Evolutionary conservation across 2,329 filamentous ascomycete species (phyloP).

Genomic region (Epichloe bromicola): DNA sequence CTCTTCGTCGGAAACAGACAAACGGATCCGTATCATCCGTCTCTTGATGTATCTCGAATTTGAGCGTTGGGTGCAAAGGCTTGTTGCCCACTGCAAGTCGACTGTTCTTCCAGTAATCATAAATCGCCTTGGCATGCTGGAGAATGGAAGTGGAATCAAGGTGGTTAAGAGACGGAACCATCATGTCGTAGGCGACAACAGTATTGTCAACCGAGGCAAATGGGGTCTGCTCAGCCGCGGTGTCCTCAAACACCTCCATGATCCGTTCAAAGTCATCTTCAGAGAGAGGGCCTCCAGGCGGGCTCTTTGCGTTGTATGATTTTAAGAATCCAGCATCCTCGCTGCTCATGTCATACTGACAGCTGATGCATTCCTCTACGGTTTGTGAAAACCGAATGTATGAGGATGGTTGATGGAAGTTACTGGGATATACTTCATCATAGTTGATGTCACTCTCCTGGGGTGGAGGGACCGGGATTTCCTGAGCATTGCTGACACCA

Average conservation of each 20-base stretch:
- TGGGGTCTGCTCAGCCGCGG: slow-evolving; percentile 68
- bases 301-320: slow-evolving; percentile 66
- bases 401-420: slow-evolving; percentile 72
- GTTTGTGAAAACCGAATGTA: slow-evolving; percentile 98
- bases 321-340: slow-evolving; percentile 81
- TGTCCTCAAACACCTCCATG: slow-evolving; percentile 91
- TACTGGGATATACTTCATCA: slow-evolving; percentile 71
- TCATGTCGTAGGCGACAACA: slow-evolving; percentile 62
- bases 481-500: slow-evolving; percentile 42
- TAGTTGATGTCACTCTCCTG: slow-evolving; percentile 61
- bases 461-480: slow-evolving; percentile 53
- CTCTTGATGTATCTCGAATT: slow-evolving; percentile 89
- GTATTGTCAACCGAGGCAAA: slow-evolving; percentile 85
- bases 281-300: slow-evolving; percentile 51
- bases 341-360: slow-evolving; percentile 85
- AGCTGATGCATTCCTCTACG: slow-evolving; percentile 86
- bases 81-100: slow-evolving; percentile 55
- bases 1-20: slow-evolving; percentile 91
- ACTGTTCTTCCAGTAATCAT: slow-evolving; percentile 76
- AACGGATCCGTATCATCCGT: slow-evolving; percentile 94
- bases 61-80: slow-evolving; percentile 64
- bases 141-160: slow-evolving; percentile 36
- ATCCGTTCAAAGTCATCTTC: slow-evolving; percentile 89
- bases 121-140: slow-evolving; percentile 60
- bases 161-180: slow-evolving; percentile 53